A percentile compares a stretch with the other conserved stretches of the same genome.
Conservation (phyloP, 345 rosid species). For the Aquilaria sinensis region DNA sequence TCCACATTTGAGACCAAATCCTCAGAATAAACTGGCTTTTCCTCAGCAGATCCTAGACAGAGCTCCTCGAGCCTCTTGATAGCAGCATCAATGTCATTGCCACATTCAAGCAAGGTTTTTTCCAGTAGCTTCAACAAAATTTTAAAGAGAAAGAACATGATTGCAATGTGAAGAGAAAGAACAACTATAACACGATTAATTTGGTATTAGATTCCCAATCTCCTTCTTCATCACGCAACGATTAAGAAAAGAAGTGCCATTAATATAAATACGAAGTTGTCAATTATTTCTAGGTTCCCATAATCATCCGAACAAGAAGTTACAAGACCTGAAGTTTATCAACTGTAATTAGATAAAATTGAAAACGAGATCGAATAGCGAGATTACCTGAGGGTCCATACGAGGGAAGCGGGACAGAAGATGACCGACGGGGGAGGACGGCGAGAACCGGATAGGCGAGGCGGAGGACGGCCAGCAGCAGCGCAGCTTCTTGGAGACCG, state of each 20-base stretch:
- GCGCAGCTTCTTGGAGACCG: slow-evolving; percentile 49
- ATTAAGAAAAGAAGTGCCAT: not conserved
- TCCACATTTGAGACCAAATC: slow-evolving; percentile 16
- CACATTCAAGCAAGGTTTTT: slow-evolving; percentile 67
- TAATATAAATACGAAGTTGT: no score
- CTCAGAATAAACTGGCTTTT: slow-evolving; percentile 19
- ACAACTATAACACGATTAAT: no score
- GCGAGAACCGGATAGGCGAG: slow-evolving; percentile 31
- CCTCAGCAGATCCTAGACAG: slow-evolving; percentile 29
- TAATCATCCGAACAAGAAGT: no score
- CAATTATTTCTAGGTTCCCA: no score
- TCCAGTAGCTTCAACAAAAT: slow-evolving; percentile 46
- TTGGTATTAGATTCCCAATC: no score
- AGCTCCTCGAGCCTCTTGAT: slow-evolving; percentile 56
- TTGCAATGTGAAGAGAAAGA: not conserved
- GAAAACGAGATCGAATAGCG: not conserved
- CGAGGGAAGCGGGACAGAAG: slow-evolving; percentile 49
- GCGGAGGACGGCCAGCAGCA: slow-evolving; percentile 38
- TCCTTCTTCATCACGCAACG: no score
- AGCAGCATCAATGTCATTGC: slow-evolving; percentile 62
- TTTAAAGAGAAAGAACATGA: not conserved
- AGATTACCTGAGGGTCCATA: slow-evolving; percentile 41
- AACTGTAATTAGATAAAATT: not conserved
- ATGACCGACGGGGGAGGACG: slow-evolving; percentile 33
- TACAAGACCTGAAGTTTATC: not conserved